Percentiles rank a stretch among this genome's conserved stretches.
phyloP scores from a whole-genome alignment of 176 grass and related monocot species.

The bread wheat (Triticum aestivum) region DNA sequence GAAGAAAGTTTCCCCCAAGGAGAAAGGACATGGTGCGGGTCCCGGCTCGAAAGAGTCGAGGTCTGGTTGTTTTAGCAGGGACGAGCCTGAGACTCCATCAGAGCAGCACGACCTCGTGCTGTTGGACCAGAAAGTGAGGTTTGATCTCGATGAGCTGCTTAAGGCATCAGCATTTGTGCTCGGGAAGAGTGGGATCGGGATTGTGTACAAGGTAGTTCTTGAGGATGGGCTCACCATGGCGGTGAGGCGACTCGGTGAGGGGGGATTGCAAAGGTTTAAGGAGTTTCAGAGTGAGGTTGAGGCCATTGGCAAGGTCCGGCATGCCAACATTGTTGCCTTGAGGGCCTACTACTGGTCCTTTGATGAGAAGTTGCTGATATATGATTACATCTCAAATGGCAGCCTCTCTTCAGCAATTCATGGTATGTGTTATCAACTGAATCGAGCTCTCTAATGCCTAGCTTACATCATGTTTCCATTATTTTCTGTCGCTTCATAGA shows the following conservation, averaged over 20 bases:
- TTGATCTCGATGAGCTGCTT: constrained; percentile 77
- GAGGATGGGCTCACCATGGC: constrained; percentile 62
- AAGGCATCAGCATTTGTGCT: constrained; percentile 87
- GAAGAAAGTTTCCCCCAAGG: constrained; percentile 44
- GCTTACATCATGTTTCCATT: background rate
- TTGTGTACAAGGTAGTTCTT: constrained; percentile 89
- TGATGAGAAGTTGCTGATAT: constrained; percentile 93
- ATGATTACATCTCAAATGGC: constrained; percentile 93
- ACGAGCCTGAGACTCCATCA: constrained; percentile 40
- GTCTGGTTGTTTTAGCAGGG: constrained; percentile 61
- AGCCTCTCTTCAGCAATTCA: constrained; percentile 80
- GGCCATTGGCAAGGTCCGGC: constrained; percentile 83
- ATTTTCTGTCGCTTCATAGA: background rate
- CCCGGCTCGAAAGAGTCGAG: constrained; percentile 29
- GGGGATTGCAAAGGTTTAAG: constrained; percentile 85
- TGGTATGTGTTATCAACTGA: constrained; percentile 41
- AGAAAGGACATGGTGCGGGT: constrained; percentile 29
- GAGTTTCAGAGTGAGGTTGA: constrained; percentile 91
- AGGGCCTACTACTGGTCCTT: constrained; percentile 98
- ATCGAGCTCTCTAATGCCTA: background rate
- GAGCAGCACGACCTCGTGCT: constrained; percentile 68
- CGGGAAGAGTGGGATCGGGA: constrained; percentile 88
- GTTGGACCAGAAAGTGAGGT: constrained; percentile 64
- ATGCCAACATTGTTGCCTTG: constrained; percentile 85
- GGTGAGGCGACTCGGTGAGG: constrained; percentile 80